These are phyloP conservation scores for Aspergillus carlsbadensis DNA, from an alignment of 495 filamentous ascomycete genomes.

Conservation along the genomic window DNA sequence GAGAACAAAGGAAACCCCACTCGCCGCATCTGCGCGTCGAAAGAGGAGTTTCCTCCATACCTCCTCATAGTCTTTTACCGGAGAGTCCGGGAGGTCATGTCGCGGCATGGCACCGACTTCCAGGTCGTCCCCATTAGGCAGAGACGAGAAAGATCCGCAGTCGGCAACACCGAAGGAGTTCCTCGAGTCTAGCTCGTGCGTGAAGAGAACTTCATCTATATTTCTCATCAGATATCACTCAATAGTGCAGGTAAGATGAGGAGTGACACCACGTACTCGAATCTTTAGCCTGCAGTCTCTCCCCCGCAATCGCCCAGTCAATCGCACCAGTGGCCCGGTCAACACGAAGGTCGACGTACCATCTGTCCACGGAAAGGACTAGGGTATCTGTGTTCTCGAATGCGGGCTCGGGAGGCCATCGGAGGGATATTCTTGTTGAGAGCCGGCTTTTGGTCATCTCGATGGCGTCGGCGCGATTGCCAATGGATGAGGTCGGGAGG, in stretches of 20 bases:
- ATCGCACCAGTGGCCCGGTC: slow-evolving; percentile 29
- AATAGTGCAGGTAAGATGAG: neutral
- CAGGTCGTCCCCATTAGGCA: slow-evolving; percentile 43
- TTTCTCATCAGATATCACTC: neutral
- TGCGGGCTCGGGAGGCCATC: slow-evolving; percentile 40
- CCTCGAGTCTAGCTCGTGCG: slow-evolving; percentile 42
- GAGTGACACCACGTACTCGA: slow-evolving; percentile 20
- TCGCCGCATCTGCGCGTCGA: slow-evolving; percentile 18
- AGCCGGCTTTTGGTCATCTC: slow-evolving; percentile 26
- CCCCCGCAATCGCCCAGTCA: slow-evolving; percentile 45
- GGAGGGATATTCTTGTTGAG: slow-evolving; percentile 43
- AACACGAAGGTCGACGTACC: slow-evolving; percentile 45
- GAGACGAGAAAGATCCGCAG: slow-evolving; percentile 36
- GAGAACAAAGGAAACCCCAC: slow-evolving; percentile 37
- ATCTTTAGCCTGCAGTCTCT: slow-evolving; percentile 33
- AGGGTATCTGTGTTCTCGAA: slow-evolving; percentile 45
- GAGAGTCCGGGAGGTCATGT: slow-evolving; percentile 34
- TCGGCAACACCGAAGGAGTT: slow-evolving; percentile 37
- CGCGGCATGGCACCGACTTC: slow-evolving; percentile 43
- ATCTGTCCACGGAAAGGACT: slow-evolving; percentile 44
- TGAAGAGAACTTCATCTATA: slow-evolving; percentile 37
- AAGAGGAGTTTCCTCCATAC: slow-evolving; percentile 39
- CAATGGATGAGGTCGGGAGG: neutral
- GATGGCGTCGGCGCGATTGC: neutral
- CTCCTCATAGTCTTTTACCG: slow-evolving; percentile 38